Base-by-base conservation (phyloP, 176 grass and related monocot species). In the Musa schizocarpa region DNA sequence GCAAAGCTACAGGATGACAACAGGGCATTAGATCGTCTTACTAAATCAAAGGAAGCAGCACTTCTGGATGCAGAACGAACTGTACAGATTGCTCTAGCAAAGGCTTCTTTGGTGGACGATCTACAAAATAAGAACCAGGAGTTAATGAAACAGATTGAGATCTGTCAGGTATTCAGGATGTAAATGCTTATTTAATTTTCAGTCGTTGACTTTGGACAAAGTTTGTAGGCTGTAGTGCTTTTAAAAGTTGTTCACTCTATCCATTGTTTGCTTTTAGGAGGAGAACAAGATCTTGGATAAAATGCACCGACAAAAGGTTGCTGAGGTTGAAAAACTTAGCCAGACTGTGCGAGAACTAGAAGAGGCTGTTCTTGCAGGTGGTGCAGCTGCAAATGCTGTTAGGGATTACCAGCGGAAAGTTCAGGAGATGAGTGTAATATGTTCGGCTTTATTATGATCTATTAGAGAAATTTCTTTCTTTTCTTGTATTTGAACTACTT, bases 331-430 rank as follows among this genome's bases (percentile, higher is more conserved):
- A 87, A 98, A 98, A 80, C 84, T 93, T 64, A 98, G 83, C 56
- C 94, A 98, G 75, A 98, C 86, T 51, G 94, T 98, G 52, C 69
- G 84, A 72, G 94, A 98, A 80, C 90, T 98, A n/a, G 94, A 98
- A 79, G 94, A 98, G 77, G 82, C 90, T 76, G 90, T 98, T 83
- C 90, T 98, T 79, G 88, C 90, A 48, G 94, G 94, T 73, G 94
- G 94, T 17, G 94, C 90, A 21, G 94, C 94, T 71, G 94, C 94
- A 70, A 98, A 98, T 84, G 94, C 90, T 61, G 94, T 98, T 54
- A 88, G 94, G 68, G 94, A 98, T 76, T 98, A 98, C 77, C 90
- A 98, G 74, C 80, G 94, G 54, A 98, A 98, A 91, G 88, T 98
- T 74, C 88, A 89, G 72, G 94, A 98, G 76, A 98, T 98, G 94